phyloP scores from a whole-genome alignment of 352 stramenopile species.

The Phytophthora citrophthora region DNA sequence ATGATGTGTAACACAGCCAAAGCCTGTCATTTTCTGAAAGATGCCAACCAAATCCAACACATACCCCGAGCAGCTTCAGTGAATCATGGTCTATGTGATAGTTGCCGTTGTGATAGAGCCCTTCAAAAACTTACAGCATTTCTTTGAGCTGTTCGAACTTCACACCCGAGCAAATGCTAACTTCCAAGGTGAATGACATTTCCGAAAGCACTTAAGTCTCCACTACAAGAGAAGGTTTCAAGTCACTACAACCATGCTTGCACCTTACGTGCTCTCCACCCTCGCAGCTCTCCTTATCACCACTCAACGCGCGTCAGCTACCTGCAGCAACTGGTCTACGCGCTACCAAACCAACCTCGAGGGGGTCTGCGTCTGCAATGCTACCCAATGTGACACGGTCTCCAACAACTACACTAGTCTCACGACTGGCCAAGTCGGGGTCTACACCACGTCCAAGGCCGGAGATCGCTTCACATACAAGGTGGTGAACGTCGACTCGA shows the following conservation, averaged over 20 bases:
- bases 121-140: no score
- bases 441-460: conserved; percentile 55
- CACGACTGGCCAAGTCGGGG: conserved; percentile 39
- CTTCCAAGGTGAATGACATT: no score
- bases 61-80: no score
- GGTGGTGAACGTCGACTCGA: conserved; percentile 34
- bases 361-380: conserved; percentile 61
- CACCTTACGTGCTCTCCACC: conserved; percentile 1
- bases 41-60: no score
- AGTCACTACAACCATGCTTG: conserved; percentile 14
- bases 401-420: conserved; percentile 54
- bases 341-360: conserved; percentile 52
- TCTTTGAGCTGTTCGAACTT: no score
- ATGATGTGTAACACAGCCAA: no score
- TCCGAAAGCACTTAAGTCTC: background rate
- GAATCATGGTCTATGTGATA: no score
- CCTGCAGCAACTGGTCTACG: conserved; percentile 52
- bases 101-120: no score
- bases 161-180: no score
- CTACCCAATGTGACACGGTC: conserved; percentile 59
- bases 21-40: no score
- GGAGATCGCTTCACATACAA: conserved; percentile 56
- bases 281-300: conserved; percentile 7
- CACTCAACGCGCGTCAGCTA: conserved; percentile 10
- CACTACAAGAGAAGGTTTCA: background rate